These are phyloP conservation scores for Capronia epimyces DNA, from an alignment of 2,329 filamentous ascomycete genomes.

Conservation along the genomic window DNA sequence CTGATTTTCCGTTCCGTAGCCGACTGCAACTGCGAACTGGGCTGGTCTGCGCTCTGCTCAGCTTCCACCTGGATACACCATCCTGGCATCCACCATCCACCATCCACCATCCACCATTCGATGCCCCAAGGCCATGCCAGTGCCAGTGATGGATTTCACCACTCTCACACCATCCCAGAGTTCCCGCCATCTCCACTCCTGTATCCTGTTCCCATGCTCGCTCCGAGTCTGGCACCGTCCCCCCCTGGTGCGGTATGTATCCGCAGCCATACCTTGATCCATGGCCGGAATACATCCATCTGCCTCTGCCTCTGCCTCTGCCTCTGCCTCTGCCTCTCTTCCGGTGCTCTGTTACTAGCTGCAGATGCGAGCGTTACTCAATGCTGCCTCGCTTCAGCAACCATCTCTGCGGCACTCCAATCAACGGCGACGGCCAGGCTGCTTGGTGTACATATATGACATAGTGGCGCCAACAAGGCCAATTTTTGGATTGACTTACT, in stretches of 20 bases:
- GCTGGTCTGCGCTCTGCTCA: background rate
- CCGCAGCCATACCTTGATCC: too few species aligned
- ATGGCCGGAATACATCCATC: background rate
- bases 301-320: background rate
- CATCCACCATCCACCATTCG: background rate
- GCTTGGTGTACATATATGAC: background rate
- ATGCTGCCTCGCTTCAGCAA: background rate
- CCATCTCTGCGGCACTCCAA: constrained; percentile 9
- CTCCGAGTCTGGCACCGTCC: too few species aligned
- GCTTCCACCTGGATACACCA: background rate
- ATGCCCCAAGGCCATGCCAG: background rate
- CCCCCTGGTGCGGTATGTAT: too few species aligned
- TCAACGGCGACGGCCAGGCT: constrained; percentile 14
- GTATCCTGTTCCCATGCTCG: background rate
- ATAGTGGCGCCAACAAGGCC: background rate
- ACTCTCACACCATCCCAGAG: background rate
- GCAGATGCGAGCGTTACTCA: background rate
- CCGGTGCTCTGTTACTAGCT: background rate
- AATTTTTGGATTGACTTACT: background rate
- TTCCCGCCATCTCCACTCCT: background rate
- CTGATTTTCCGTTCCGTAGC: constrained; percentile 21
- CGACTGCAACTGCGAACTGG: background rate
- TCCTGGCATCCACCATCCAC: background rate
- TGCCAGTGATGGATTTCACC: background rate
- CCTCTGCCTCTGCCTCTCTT: background rate